Evolutionary conservation across 1,284 basidiomycete genomes (phyloP), one percentile per base, ranked within the genome.

Genomic region (Flammula alnicola): DNA sequence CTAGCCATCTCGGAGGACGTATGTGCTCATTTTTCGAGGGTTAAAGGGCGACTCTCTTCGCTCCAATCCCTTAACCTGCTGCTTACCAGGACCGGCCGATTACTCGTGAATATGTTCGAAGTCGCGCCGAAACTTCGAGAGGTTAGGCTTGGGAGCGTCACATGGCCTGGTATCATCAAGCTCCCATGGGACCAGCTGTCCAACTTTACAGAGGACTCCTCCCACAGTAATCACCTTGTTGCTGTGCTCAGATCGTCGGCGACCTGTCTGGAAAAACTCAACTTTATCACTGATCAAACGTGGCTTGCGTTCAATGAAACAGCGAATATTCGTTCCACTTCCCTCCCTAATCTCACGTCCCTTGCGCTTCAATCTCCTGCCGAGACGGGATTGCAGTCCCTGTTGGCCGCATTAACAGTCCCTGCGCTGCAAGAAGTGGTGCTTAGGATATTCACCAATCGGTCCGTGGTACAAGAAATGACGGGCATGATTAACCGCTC

Each of bases 181-280:
- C 51, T 56, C 39, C 55, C 55, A 12, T 53, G 55, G 48, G 43
- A 43, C 36, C 55, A 56, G 25, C 38, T 56, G 14, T 46, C 45
- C 11, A 43, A 41, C 35, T 53, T 53, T 42, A 45, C 44, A 25
- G 55, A 51, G 26, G 49, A 51, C 29, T 40, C 44, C 25, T 42
- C 41, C 38, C 43, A 38, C 17, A 32, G n/a, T 25, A 43, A 50
- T 14, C 43, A 51, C 37, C 43, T 50, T 16, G 8, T 30, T 6
- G 23, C 26, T 3, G 42, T 51, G 3, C 33, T 51, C 23, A 44
- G 29, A 27, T 51, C 38, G 16, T 44, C 45, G 5, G 37, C 42
- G 17, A 40, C 22, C 12, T 25, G 35, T 16, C 38, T 53, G n/a
- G 20, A 37, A 29, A 40, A 38, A 20, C 42, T 51, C 23, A 40